Base-by-base conservation (phyloP, 345 rosid genomes). In the Brassica carinata region DNA sequence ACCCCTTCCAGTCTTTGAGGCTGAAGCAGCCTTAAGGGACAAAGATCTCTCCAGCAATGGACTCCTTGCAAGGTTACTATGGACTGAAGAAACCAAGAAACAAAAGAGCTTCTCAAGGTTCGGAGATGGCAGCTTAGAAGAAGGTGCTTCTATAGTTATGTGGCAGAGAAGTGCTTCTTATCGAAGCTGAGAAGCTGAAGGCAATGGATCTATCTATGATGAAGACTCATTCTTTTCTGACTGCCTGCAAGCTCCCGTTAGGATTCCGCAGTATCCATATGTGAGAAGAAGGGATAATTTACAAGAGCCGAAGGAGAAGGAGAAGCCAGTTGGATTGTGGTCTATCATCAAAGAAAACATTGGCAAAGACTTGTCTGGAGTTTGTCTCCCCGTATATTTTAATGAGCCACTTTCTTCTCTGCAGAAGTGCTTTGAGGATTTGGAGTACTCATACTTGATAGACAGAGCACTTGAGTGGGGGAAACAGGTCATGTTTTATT, bases 361-460 rank as follows among this genome's bases (percentile, higher is more conserved):
- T 8, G 98, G 99, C 77, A 95, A 95, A 86, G 98, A 95, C 82
- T 89, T 95, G 82, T 93, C 99, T 64, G 99, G 99, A 64, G 98
- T 96, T 81, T 96, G 99, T 83, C 97, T 96, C 74, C 98, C 98
- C 53, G 99, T 96, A 48, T 96, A 93, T 77, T 93, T 96, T 78
- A 96, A 96, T 45, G 98, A 96, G 67, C 99, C 98, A 73, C 94
- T 96, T 61, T 93, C 98, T 77, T 96, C 98, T 3, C 85, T 96
- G 84, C 99, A 93, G 84, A 96, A 96, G 81, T 96, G 98, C 86
- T 96, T 93, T 73, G 99, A 96, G 85, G 99, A 93, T 90, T 89
- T 93, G 87, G 99, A 96, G 83, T 23, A 23, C 26, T 23, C 26
- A 23, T 23, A 23, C 26, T 23, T 23, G 26, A 23, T 23, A 23